Evolutionary conservation across 2,329 filamentous ascomycete genomes (phyloP).

Genomic region (Drechslera avenae): DNA sequence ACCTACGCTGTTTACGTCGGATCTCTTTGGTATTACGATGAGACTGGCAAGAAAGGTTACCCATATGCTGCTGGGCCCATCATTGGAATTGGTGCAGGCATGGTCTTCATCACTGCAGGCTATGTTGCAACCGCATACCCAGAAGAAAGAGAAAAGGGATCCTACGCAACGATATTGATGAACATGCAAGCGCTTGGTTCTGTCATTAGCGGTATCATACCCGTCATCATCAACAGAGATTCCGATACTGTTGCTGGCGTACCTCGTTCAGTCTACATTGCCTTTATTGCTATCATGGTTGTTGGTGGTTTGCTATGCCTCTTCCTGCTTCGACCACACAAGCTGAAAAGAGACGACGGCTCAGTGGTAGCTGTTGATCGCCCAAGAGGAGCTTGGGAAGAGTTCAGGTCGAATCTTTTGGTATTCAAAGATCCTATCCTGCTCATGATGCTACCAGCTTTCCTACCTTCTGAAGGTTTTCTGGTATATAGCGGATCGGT

Average conservation of each 20-base stretch:
- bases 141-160: conserved; percentile 39
- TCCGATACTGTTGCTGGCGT: conserved; percentile 38
- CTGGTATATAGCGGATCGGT: conserved; percentile 41
- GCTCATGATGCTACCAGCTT: conserved; percentile 38
- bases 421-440: conserved; percentile 36
- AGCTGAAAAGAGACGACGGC: conserved; percentile 37
- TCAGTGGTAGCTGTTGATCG: conserved; percentile 37
- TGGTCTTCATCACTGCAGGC: conserved; percentile 42
- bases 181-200: conserved; percentile 40
- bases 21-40: conserved; percentile 42
- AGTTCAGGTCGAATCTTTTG: conserved; percentile 32
- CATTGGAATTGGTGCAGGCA: conserved; percentile 41
- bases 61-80: conserved; percentile 38
- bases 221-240: conserved; percentile 38
- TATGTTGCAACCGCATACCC: conserved; percentile 40
- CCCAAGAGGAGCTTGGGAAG: conserved; percentile 31
- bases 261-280: conserved; percentile 37
- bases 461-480: conserved; percentile 38
- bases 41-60: conserved; percentile 39
- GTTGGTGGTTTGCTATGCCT: conserved; percentile 33
- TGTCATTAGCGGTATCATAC: conserved; percentile 39
- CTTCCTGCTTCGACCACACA: conserved; percentile 34
- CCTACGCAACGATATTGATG: conserved; percentile 38
- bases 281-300: conserved; percentile 39
- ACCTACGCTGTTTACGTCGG: conserved; percentile 41